Evolutionary conservation across 2,329 filamentous ascomycete species (phyloP).

Genomic region (Phialophora verrucosa): DNA sequence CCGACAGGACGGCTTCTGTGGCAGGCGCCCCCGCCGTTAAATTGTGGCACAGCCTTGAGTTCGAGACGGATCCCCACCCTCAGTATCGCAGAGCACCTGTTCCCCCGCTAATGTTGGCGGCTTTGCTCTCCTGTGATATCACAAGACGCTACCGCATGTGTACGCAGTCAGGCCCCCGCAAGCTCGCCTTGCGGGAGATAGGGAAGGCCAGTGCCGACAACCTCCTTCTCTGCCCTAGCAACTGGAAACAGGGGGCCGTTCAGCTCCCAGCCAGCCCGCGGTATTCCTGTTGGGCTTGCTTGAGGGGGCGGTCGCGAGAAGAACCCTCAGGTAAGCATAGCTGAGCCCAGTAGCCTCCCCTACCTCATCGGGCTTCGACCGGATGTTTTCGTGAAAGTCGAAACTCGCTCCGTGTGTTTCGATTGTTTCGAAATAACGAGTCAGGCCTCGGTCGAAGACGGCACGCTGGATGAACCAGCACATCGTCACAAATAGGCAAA

Average conservation of each 20-base stretch:
- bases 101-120: not conserved
- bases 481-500: not conserved
- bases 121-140: not conserved
- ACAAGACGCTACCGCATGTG: not conserved
- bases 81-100: not conserved
- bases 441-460: not conserved
- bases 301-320: not conserved
- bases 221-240: not conserved
- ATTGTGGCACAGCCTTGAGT: not conserved
- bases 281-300: not conserved
- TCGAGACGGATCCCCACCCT: not conserved
- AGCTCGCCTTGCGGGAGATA: not conserved
- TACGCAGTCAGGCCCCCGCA: not conserved
- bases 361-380: not conserved
- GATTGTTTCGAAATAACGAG: not conserved
- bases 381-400: not conserved
- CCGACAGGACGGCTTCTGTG: not conserved
- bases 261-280: not conserved
- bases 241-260: not conserved
- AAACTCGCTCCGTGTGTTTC: not conserved
- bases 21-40: not conserved
- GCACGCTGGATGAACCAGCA: slow-evolving; percentile 2
- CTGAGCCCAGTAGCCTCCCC: not conserved
- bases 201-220: not conserved
- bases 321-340: slow-evolving; percentile 1